Conservation (phyloP, 345 rosid genomes). For the Rhodomyrtus tomentosa region DNA sequence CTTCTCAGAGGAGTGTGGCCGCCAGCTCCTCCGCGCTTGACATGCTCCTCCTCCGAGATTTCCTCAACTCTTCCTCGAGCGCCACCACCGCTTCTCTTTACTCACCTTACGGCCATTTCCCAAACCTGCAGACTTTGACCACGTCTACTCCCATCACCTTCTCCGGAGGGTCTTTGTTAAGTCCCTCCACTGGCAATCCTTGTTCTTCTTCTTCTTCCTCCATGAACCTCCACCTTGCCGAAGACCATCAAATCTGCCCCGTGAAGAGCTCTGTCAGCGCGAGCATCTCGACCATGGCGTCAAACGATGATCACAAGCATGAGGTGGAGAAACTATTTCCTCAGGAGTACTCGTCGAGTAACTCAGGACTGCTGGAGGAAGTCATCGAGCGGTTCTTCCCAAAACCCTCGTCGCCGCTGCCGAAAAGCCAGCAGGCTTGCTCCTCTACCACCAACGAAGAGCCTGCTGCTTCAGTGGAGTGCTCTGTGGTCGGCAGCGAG, state of each 20-base stretch:
- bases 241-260: neutral
- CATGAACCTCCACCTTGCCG: neutral
- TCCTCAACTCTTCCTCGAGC: conserved; percentile 15
- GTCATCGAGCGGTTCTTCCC: conserved; percentile 63
- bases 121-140: neutral
- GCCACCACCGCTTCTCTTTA: neutral
- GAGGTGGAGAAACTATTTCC: neutral
- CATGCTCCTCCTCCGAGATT: conserved; percentile 39
- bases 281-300: neutral
- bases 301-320: neutral
- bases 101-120: neutral
- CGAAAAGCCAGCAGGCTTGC: neutral
- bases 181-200: neutral
- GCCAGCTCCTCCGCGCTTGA: conserved; percentile 15
- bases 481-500: neutral
- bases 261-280: neutral
- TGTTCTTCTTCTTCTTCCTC: neutral
- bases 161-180: neutral
- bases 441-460: neutral
- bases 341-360: conserved; percentile 12
- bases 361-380: conserved; percentile 77
- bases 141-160: neutral
- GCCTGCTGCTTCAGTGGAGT: neutral
- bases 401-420: conserved; percentile 16
- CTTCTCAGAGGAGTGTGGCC: neutral